These are phyloP conservation scores for Yamadazyma sp. DNA, from an alignment of 1,139 yeast genomes.

Conservation along the genomic window DNA sequence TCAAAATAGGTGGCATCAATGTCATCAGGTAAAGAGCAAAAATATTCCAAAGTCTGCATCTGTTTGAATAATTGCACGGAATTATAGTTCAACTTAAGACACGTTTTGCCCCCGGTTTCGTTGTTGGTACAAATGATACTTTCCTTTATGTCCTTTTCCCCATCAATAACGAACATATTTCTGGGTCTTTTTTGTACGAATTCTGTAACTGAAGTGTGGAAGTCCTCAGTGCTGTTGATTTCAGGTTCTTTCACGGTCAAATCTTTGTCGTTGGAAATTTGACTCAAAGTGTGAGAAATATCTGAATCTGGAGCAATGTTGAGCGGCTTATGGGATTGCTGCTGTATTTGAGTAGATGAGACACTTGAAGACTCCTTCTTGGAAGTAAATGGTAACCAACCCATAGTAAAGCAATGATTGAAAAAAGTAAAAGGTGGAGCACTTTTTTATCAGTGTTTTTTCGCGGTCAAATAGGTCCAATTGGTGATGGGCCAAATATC, in stretches of 20 bases:
- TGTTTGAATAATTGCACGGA: slow-evolving; percentile 43
- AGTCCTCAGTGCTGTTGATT: slow-evolving; percentile 10
- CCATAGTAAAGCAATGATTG: slow-evolving; percentile 11
- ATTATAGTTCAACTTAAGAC: slow-evolving; percentile 40
- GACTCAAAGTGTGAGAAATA: slow-evolving; percentile 39
- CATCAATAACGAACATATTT: slow-evolving; percentile 44
- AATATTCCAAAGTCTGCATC: slow-evolving; percentile 47
- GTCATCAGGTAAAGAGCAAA: slow-evolving; percentile 48
- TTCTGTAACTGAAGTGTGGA: slow-evolving; percentile 16
- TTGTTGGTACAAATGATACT: slow-evolving; percentile 47
- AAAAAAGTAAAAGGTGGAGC: not conserved
- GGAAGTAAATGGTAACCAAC: slow-evolving; percentile 16
- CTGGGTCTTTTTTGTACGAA: slow-evolving; percentile 28
- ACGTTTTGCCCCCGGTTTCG: slow-evolving; percentile 44
- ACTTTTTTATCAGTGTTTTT: not conserved
- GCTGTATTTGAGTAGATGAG: slow-evolving; percentile 27
- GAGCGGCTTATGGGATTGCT: slow-evolving; percentile 35
- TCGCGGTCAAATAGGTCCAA: slow-evolving; percentile 1
- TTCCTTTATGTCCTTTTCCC: slow-evolving; percentile 38
- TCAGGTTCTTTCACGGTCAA: slow-evolving; percentile 17
- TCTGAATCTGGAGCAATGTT: slow-evolving; percentile 25
- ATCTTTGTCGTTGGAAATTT: slow-evolving; percentile 24
- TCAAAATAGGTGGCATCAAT: slow-evolving; percentile 50
- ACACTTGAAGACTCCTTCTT: not conserved
- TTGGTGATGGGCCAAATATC: not conserved